phyloP scores from a whole-genome alignment of 2,329 filamentous ascomycete species.

The Diaporthe australafricana region DNA sequence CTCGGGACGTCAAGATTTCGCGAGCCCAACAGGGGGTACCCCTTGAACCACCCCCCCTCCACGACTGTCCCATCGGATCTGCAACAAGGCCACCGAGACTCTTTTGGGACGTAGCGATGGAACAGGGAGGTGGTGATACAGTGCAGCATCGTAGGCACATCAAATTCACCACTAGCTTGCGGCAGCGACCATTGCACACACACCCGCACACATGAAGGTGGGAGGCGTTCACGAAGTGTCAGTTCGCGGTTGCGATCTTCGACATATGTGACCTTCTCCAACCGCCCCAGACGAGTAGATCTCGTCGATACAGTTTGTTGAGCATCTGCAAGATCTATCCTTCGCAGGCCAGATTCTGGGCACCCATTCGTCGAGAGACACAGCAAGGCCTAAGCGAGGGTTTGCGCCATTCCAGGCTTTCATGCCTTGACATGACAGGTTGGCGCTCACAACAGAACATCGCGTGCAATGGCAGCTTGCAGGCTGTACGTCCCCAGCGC shows the following conservation, averaged over 20 bases:
- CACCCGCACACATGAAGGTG: background rate
- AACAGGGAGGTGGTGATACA: slow-evolving; percentile 13
- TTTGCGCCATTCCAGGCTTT: slow-evolving; percentile 13
- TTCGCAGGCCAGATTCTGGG: slow-evolving; percentile 9
- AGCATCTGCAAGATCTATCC: slow-evolving; percentile 27
- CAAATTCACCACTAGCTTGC: slow-evolving; percentile 16
- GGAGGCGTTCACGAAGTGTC: background rate
- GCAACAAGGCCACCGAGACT: slow-evolving; percentile 30
- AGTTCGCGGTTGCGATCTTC: background rate
- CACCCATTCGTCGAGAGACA: slow-evolving; percentile 20
- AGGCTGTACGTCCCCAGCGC: background rate
- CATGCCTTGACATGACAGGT: slow-evolving; percentile 7
- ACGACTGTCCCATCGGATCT: slow-evolving; percentile 14
- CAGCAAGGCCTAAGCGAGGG: slow-evolving; percentile 4
- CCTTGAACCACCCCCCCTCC: background rate
- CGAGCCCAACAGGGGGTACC: slow-evolving; percentile 19
- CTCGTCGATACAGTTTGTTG: slow-evolving; percentile 4
- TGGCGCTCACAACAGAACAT: slow-evolving; percentile 1
- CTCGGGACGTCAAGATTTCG: slow-evolving; percentile 16
- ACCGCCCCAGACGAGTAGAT: slow-evolving; percentile 4
- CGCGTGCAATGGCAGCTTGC: background rate
- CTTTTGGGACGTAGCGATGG: slow-evolving; percentile 17
- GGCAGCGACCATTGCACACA: background rate
- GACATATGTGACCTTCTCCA: background rate
- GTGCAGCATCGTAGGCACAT: background rate